phyloP scores from a whole-genome alignment of 148 eudicot species.

The Heliosperma pusillum region DNA sequence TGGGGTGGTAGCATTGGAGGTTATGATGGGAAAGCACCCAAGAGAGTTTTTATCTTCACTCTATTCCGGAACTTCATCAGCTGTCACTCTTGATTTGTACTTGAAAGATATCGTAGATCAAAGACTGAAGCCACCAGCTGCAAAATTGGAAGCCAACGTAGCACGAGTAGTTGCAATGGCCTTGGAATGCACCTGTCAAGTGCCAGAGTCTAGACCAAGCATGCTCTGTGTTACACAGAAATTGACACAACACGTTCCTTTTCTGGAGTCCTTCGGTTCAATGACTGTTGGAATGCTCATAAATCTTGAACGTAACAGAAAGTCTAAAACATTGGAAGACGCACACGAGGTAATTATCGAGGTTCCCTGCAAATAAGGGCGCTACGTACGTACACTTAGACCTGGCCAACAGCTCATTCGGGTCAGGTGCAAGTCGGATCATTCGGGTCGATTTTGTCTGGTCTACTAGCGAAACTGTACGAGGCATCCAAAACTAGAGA shows the following conservation, averaged over 20 bases:
- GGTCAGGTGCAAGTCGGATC: background rate
- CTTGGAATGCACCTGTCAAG: conserved; percentile 21
- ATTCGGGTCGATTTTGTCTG: background rate
- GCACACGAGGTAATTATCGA: background rate
- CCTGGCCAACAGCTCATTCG: background rate
- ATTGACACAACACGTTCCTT: background rate
- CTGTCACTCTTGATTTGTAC: conserved; percentile 1
- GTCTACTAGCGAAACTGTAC: no score
- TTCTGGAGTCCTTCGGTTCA: conserved; percentile 5
- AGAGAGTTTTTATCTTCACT: conserved; percentile 32
- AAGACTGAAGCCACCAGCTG: conserved; percentile 23
- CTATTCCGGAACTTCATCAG: background rate
- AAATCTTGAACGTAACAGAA: background rate
- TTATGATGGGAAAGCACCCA: conserved; percentile 57
- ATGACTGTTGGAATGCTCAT: conserved; percentile 2
- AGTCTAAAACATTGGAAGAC: no score
- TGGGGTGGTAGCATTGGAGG: conserved; percentile 65
- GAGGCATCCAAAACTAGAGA: no score
- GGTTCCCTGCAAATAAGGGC: background rate
- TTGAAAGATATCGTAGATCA: conserved; percentile 17
- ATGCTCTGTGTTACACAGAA: conserved; percentile 23
- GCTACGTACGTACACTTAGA: background rate
- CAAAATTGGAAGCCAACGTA: conserved; percentile 20
- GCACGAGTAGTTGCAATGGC: conserved; percentile 15
- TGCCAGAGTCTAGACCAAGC: conserved; percentile 18